Conservation (phyloP, 2,329 filamentous ascomycete species). For the Rosellinia necatrix region DNA sequence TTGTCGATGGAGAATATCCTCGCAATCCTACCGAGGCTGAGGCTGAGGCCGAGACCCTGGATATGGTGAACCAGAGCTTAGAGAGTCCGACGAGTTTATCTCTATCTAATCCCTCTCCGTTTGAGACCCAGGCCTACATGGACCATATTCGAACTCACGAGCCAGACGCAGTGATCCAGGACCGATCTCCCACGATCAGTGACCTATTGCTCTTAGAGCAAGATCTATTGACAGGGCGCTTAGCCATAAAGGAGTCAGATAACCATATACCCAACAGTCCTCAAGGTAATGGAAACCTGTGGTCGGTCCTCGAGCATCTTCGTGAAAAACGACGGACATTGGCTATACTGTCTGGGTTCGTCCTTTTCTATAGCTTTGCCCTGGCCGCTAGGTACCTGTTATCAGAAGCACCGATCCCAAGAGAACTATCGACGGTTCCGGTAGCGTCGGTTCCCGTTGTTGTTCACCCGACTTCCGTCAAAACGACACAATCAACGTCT, state of each 20-base stretch:
- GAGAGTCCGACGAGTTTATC: conserved; percentile 41
- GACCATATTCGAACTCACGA: conserved; percentile 17
- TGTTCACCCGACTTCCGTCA: conserved; percentile 29
- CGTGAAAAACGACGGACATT: conserved; percentile 27
- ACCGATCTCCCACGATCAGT: neutral
- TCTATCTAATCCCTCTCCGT: conserved; percentile 31
- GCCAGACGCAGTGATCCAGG: conserved; percentile 10
- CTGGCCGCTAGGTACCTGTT: conserved; percentile 31
- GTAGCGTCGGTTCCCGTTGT: conserved; percentile 39
- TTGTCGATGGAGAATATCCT: conserved; percentile 28
- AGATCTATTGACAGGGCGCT: neutral
- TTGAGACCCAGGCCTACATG: conserved; percentile 23
- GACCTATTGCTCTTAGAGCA: neutral
- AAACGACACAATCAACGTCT: conserved; percentile 32
- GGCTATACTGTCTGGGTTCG: conserved; percentile 27
- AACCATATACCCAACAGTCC: neutral
- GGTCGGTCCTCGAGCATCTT: conserved; percentile 13
- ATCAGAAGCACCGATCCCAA: conserved; percentile 26
- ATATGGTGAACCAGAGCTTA: conserved; percentile 38
- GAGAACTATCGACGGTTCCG: conserved; percentile 39
- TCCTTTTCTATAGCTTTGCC: conserved; percentile 30
- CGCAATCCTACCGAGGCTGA: conserved; percentile 36
- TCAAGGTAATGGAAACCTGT: neutral
- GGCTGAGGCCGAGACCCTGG: conserved; percentile 33
- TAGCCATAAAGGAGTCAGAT: neutral